phyloP scores from a whole-genome alignment of 108 stramenopile genomes.

The Skeletonema tropicum region DNA sequence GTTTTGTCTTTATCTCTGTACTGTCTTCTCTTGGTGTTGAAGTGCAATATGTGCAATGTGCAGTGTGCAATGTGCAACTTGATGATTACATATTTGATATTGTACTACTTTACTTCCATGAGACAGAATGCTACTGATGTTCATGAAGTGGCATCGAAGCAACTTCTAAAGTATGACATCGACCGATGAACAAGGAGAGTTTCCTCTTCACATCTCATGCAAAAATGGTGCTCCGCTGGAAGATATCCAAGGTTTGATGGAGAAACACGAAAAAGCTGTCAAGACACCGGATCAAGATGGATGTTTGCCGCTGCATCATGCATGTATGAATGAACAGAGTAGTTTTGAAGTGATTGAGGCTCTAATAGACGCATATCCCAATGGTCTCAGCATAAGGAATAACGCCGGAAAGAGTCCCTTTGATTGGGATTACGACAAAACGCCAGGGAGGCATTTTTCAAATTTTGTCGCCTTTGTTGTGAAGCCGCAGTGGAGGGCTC shows the following conservation, averaged over 20 bases:
- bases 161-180: too few relatives aligned
- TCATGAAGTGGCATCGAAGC: too few relatives aligned
- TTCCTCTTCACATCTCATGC: background rate
- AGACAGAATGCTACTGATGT: too few relatives aligned
- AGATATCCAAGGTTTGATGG: background rate
- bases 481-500: background rate
- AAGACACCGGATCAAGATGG: background rate
- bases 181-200: too few relatives aligned
- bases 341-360: slow-evolving; percentile 47
- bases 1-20: too few relatives aligned
- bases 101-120: too few relatives aligned
- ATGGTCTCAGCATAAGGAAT: background rate
- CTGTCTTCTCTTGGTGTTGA: too few relatives aligned
- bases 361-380: slow-evolving; percentile 39
- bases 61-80: too few relatives aligned
- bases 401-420: background rate
- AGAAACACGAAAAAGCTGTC: background rate
- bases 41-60: too few relatives aligned
- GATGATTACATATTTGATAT: too few relatives aligned
- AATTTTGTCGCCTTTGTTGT: background rate
- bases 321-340: slow-evolving; percentile 14
- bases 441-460: background rate
- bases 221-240: background rate
- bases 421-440: background rate
- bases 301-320: slow-evolving; percentile 6